These are phyloP conservation scores for Scedosporium aurantiacum DNA, from an alignment of 2,329 filamentous ascomycete species.

Conservation along the genomic window DNA sequence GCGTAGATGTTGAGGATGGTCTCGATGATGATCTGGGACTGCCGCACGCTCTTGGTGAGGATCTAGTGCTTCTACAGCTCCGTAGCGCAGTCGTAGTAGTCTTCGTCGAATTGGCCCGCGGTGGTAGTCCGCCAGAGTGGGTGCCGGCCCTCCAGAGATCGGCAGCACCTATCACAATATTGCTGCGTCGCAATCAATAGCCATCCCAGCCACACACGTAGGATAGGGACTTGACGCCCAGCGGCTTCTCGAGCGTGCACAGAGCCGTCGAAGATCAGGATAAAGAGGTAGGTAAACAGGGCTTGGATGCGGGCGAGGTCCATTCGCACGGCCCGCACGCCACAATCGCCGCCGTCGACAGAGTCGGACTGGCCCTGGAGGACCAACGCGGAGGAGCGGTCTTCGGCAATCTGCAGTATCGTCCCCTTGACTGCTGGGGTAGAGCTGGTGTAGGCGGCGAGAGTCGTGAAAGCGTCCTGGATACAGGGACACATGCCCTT, in stretches of 20 bases:
- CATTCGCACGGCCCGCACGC: no score
- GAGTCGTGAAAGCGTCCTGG: neutral
- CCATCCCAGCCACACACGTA: neutral
- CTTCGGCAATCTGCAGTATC: no score
- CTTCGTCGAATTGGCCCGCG: neutral
- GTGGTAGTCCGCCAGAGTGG: neutral
- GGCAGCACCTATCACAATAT: neutral
- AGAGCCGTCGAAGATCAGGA: neutral
- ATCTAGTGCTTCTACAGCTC: slow-evolving; percentile 18
- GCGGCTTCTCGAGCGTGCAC: neutral
- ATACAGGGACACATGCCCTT: neutral
- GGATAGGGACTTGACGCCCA: neutral
- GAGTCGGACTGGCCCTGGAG: no score
- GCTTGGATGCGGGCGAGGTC: no score
- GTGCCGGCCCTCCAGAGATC: neutral
- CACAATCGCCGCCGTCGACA: no score
- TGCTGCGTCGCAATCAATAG: neutral
- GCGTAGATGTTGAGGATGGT: slow-evolving; percentile 16
- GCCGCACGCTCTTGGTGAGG: slow-evolving; percentile 19
- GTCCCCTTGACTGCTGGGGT: neutral
- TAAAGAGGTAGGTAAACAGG: no score
- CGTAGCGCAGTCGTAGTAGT: neutral
- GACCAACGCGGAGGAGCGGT: no score
- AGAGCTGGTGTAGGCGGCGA: neutral
- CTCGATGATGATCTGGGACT: slow-evolving; percentile 16